Evolutionary conservation across 108 stramenopile species (phyloP).

Genomic region (Discostella stelligeroides): DNA sequence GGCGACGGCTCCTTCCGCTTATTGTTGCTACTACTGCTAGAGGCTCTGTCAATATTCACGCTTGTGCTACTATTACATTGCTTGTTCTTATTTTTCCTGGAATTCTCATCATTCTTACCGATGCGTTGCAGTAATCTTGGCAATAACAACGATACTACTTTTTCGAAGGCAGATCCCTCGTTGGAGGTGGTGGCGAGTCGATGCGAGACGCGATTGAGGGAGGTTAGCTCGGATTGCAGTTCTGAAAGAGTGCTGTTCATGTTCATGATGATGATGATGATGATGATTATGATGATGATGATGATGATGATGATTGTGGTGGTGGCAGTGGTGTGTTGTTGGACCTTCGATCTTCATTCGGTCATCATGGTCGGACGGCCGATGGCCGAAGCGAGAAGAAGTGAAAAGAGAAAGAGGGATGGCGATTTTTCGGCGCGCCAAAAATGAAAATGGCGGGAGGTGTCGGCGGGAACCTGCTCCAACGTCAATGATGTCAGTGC

Average conservation of each 20-base stretch:
- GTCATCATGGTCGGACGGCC: no score
- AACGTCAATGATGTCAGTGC: no score
- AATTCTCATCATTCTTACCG: slow-evolving; percentile 67
- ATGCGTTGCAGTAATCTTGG: slow-evolving; percentile 72
- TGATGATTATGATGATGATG: no score
- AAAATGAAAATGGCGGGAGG: no score
- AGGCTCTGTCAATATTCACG: background rate
- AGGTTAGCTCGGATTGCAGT: slow-evolving; percentile 53
- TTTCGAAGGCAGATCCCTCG: slow-evolving; percentile 47
- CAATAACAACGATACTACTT: slow-evolving; percentile 65
- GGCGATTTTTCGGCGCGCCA: no score
- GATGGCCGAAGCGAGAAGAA: no score
- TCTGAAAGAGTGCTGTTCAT: slow-evolving; percentile 16
- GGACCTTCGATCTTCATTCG: no score
- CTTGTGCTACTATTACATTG: background rate
- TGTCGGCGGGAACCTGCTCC: no score
- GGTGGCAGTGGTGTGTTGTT: no score
- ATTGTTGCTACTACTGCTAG: slow-evolving; percentile 2
- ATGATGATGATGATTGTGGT: no score
- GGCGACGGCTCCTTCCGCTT: slow-evolving; percentile 32
- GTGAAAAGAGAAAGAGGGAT: no score
- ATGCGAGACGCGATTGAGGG: slow-evolving; percentile 76
- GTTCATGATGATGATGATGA: background rate
- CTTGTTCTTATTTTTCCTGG: slow-evolving; percentile 6
- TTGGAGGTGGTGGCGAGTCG: slow-evolving; percentile 69